Base-by-base conservation (phyloP, 192 early-diverging fungal genomes). In the Coemansia sp. region DNA sequence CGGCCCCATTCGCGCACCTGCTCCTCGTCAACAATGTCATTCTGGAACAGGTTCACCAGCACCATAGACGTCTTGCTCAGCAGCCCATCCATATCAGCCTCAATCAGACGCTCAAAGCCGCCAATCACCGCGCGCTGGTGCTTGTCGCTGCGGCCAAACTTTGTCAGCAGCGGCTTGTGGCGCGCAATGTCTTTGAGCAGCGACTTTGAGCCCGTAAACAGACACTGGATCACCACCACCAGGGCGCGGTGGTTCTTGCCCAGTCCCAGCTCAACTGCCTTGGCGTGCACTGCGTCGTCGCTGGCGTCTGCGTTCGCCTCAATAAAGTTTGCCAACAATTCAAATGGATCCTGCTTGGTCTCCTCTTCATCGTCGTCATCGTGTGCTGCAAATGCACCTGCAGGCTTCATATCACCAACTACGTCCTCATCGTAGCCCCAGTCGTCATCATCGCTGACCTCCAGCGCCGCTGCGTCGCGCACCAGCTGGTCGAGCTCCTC, bases 1-100 rank as follows among this genome's bases (percentile, higher is more conserved):
- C 93, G 93, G 55, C 88, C 89, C 97, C 97, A 99, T 61, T 89
- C 88, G 23, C 90, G 57, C 60, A 95, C 87, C 6, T 88, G 88
- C 13, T 95, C 93, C 83, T 98, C 97, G 22, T 94, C 93, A 59
- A 98, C 70, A 45, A 98, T 82, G 59, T 99, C 96, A 54, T 85
- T 85, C 62, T 97, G 89, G 71, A 94, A 98, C 49, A 98, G 84
- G 6, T 85, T 86, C 89, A 92, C 94, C 67, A 99, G 78, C 61
- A 96, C 88, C 51, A 85, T 68, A 14, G 92, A 83, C 12, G 84
- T 84, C 84, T 90, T 93, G 47, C 78, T 75, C 50, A 89, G 70
- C 54, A 87, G 71, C 58, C 64, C 66, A 58, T 83, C 86, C 70
- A 64, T 62, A 51, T 81, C 79, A 24, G 84, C 82, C 49, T 78